Conservation (phyloP, 495 filamentous ascomycete species). For the Penicillium arizonense region DNA sequence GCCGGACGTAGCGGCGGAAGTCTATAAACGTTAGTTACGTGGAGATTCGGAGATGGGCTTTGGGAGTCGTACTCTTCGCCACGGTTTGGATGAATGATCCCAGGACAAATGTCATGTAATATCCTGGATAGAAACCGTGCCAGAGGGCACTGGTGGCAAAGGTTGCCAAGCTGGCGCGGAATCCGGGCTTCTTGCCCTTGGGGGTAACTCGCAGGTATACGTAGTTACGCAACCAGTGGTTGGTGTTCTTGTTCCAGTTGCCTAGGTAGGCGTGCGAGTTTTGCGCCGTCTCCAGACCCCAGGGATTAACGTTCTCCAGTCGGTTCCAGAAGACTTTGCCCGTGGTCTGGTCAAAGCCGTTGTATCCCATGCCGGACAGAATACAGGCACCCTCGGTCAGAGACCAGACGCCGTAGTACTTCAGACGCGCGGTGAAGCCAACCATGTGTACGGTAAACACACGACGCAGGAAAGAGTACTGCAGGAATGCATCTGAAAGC, state of each 20-base stretch:
- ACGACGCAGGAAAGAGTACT: constrained; percentile 66
- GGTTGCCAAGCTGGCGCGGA: constrained; percentile 90
- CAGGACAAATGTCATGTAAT: constrained; percentile 87
- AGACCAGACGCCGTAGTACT: constrained; percentile 96
- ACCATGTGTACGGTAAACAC: constrained; percentile 80
- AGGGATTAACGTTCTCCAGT: constrained; percentile 80
- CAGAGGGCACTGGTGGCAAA: constrained; percentile 93
- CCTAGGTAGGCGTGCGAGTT: constrained; percentile 87
- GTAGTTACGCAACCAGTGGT: constrained; percentile 94
- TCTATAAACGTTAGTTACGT: constrained; percentile 49
- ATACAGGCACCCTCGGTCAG: constrained; percentile 95
- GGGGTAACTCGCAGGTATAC: constrained; percentile 94
- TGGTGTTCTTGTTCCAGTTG: constrained; percentile 98
- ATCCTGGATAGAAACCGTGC: constrained; percentile 98
- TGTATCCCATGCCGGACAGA: constrained; percentile 89
- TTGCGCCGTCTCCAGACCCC: constrained; percentile 81
- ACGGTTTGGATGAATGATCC: constrained; percentile 88
- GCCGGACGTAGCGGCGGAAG: constrained; percentile 83
- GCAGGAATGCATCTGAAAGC: constrained; percentile 59
- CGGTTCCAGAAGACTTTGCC: constrained; percentile 87
- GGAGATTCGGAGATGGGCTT: not conserved
- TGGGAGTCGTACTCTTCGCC: constrained; percentile 74
- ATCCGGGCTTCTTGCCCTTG: constrained; percentile 93
- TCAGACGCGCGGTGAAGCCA: constrained; percentile 72
- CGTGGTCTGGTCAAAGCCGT: constrained; percentile 80